A percentile compares a stretch with the other conserved stretches of the same genome.
phyloP scores from a whole-genome alignment of 192 early-diverging fungal genomes.

The Chytriomyces sp. region DNA sequence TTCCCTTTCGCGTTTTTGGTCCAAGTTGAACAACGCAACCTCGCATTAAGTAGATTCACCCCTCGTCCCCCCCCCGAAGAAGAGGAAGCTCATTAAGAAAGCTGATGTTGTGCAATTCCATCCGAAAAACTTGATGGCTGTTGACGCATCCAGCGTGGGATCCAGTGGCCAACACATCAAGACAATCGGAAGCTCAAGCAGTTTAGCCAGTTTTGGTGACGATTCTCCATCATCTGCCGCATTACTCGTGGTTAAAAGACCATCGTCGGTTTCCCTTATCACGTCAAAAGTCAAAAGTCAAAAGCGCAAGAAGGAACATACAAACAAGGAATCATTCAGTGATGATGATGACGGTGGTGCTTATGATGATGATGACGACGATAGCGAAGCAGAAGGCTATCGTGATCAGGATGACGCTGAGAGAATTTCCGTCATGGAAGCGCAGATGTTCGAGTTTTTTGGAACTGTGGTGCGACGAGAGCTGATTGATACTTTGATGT shows the following conservation, averaged over 20 bases:
- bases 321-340: slow-evolving; percentile 1
- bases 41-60: neutral
- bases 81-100: neutral
- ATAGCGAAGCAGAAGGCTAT: slow-evolving; percentile 29
- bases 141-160: too few relatives aligned
- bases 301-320: neutral
- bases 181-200: neutral
- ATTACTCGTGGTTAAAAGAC: neutral
- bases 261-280: neutral
- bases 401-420: slow-evolving; percentile 31
- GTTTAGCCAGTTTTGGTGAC: neutral
- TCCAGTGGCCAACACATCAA: too few relatives aligned
- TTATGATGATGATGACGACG: slow-evolving; percentile 56
- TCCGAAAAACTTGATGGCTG: too few relatives aligned
- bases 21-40: too few relatives aligned
- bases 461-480: slow-evolving; percentile 36
- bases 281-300: neutral
- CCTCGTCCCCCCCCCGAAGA: neutral
- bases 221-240: neutral
- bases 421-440: slow-evolving; percentile 36
- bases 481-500: slow-evolving; percentile 40
- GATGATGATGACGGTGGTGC: slow-evolving; percentile 10
- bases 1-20: too few relatives aligned
- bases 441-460: slow-evolving; percentile 46
- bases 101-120: too few relatives aligned